Evolutionary conservation across 2,329 filamentous ascomycete genomes (phyloP).

Genomic region (Ceratocystis cacaofunesta): DNA sequence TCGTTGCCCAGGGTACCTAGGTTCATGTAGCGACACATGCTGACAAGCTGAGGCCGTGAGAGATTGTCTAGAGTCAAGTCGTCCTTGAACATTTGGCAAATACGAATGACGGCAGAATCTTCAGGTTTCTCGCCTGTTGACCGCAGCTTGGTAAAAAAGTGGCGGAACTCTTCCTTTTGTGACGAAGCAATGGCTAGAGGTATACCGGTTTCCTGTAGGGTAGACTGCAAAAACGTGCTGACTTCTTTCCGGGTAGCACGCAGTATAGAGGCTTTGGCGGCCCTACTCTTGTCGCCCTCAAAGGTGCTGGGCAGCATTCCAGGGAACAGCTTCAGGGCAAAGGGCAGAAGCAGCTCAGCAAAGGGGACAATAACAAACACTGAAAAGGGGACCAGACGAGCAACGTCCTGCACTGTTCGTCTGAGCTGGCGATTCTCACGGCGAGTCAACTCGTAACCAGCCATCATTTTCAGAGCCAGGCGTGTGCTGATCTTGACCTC

Average conservation of each 20-base stretch:
- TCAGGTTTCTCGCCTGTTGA: conserved; percentile 83
- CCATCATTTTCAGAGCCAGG: conserved; percentile 91
- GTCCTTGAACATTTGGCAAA: conserved; percentile 98
- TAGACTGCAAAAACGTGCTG: conserved; percentile 75
- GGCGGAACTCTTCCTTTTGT: conserved; percentile 83
- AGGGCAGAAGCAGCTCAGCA: conserved; percentile 77
- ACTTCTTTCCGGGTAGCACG: conserved; percentile 86
- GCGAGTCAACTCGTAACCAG: conserved; percentile 87
- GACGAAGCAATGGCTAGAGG: conserved; percentile 72
- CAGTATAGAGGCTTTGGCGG: conserved; percentile 68
- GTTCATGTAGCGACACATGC: conserved; percentile 97
- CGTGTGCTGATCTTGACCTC: conserved; percentile 88
- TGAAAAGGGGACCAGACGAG: conserved; percentile 84
- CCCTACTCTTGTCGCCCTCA: conserved; percentile 79
- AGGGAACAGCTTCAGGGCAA: conserved; percentile 89
- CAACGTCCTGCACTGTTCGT: conserved; percentile 86
- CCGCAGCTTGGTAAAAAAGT: conserved; percentile 94
- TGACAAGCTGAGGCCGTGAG: conserved; percentile 85
- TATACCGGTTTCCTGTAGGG: conserved; percentile 81
- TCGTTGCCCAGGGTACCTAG: conserved; percentile 94
- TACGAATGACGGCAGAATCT: conserved; percentile 85
- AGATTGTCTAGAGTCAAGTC: conserved; percentile 95
- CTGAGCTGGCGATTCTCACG: conserved; percentile 86
- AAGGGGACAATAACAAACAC: conserved; percentile 96
- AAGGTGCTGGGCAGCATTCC: conserved; percentile 96